phyloP scores from a whole-genome alignment of 2,329 filamentous ascomycete genomes.

The Penicillium sp. region DNA sequence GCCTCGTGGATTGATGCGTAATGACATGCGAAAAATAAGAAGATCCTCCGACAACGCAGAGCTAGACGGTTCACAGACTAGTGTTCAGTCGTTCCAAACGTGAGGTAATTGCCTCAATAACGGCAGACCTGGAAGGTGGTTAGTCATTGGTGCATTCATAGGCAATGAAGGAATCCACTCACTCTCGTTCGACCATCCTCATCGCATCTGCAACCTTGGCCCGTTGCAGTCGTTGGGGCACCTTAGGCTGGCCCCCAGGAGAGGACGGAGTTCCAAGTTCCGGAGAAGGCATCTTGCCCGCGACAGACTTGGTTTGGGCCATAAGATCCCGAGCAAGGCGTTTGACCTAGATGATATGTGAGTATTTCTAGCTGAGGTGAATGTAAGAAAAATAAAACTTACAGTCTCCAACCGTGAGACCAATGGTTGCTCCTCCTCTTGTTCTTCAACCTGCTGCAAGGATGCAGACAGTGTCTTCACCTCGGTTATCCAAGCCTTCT shows the following conservation, averaged over 20 bases:
- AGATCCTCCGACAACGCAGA: neutral
- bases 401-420: constrained; percentile 40
- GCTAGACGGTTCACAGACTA: constrained; percentile 22
- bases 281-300: constrained; percentile 25
- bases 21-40: neutral
- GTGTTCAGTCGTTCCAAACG: constrained; percentile 40
- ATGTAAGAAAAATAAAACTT: constrained; percentile 10
- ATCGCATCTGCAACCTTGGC: constrained; percentile 48
- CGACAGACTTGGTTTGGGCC: constrained; percentile 34
- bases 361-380: constrained; percentile 3
- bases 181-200: constrained; percentile 51
- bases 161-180: constrained; percentile 13
- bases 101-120: constrained; percentile 43
- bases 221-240: constrained; percentile 44
- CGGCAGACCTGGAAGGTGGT: constrained; percentile 34
- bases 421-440: constrained; percentile 26
- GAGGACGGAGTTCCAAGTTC: constrained; percentile 30
- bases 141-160: constrained; percentile 1
- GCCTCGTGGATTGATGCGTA: neutral
- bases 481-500: constrained; percentile 45
- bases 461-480: constrained; percentile 39
- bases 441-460: constrained; percentile 24
- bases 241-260: constrained; percentile 29
- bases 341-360: constrained; percentile 35
- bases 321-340: constrained; percentile 37